Percentiles rank a stretch among this genome's conserved stretches.
phyloP scores from a whole-genome alignment of 257 asterid genomes.

The Gentiana dahurica region DNA sequence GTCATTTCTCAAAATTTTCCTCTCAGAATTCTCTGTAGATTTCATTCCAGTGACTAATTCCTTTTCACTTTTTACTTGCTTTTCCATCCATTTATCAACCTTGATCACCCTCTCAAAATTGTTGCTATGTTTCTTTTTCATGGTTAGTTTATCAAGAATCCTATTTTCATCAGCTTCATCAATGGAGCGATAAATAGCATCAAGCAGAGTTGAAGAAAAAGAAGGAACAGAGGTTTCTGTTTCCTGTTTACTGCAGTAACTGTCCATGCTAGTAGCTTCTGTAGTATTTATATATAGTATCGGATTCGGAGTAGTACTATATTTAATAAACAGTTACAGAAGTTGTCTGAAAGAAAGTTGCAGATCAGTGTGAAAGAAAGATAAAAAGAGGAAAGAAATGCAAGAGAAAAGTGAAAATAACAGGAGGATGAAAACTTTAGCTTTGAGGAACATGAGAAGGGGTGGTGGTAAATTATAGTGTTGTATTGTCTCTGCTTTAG shows the following conservation, averaged over 20 bases:
- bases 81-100: constrained; percentile 92
- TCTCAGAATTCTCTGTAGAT: constrained; percentile 31
- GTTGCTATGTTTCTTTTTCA: constrained; percentile 40
- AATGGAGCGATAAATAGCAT: constrained; percentile 67
- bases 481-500: constrained; percentile 26
- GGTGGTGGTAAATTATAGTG: constrained; percentile 18
- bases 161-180: constrained; percentile 35
- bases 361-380: not conserved
- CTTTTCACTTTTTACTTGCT: constrained; percentile 19
- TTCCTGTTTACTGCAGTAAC: constrained; percentile 16
- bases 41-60: constrained; percentile 18
- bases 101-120: constrained; percentile 51
- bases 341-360: not conserved
- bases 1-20: constrained; percentile 18
- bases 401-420: constrained; percentile 2
- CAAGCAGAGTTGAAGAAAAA: constrained; percentile 69
- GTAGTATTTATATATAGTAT: constrained; percentile 2
- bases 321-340: not conserved
- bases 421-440: not conserved
- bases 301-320: too few species aligned
- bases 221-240: constrained; percentile 33
- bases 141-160: constrained; percentile 24
- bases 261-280: constrained; percentile 22
- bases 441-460: constrained; percentile 12
- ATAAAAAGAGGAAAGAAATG: not conserved